Evolutionary conservation across 2,329 filamentous ascomycete species (phyloP), one percentile per base, ranked within the genome.

Genomic region (Cladosporium velox): DNA sequence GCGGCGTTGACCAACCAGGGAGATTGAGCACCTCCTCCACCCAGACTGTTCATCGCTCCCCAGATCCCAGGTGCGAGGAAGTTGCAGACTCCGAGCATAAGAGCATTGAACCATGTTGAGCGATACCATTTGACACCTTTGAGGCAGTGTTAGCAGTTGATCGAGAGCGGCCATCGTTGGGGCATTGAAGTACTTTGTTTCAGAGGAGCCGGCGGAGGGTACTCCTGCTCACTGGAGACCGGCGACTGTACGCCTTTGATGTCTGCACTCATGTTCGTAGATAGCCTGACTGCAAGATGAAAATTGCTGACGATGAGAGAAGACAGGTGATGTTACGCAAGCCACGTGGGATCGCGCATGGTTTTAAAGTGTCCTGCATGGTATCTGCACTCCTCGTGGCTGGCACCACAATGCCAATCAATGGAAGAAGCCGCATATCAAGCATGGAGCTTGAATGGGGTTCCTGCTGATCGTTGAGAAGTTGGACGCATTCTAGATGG

Each of bases 61-160:
- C 89, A 91, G 67, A 91, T 89, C 0, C 90, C 90, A 0, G 89
- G 90, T 0, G 89, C 89, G 1, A 87, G 81, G 68, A 92, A 86
- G 72, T 90, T 91, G 77, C 88, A 91, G 11, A 91, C 76, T 0
- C 90, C 90, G 1, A 92, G 84, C 47, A 92, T 85, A 35, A 88
- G 85, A 61, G 90, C 88, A 78, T 92, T 91, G 79, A 87, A 92
- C 70, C 90, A 88, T 0, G 89, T 90, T 0, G 88, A 89, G 30
- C 88, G 86, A 73, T 91, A 86, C 89, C 89, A 76, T 68, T 60
- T 38, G n/a, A 65, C 63, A 34, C 41, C 52, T 30, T n/a, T 1
- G n/a, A 28, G 26, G 6, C 7, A 11, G 18, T 32, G 35, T 67
- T 24, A 67, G 65, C 26, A 32, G n/a, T 26, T 10, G 28, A 15